Evolutionary conservation across 78 protist species (phyloP).

Genomic region (Pigoraptor vietnamica): DNA sequence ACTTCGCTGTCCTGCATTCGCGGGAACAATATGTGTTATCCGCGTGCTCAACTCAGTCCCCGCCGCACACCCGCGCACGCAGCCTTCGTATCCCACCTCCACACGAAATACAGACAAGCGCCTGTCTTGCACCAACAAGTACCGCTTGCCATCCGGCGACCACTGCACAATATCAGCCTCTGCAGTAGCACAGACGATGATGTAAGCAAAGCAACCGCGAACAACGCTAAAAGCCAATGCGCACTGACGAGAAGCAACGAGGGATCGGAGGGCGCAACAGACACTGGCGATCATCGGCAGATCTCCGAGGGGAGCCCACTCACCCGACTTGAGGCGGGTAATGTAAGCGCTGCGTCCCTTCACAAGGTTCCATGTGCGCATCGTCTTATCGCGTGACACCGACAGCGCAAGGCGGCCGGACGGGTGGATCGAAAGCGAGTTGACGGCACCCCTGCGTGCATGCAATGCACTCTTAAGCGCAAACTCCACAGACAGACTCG

Average conservation of each 20-base stretch:
- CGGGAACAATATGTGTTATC: background rate
- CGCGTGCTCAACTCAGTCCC: background rate
- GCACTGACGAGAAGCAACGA: too few species aligned
- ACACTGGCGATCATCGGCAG: too few species aligned
- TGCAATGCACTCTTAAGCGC: too few species aligned
- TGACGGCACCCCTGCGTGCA: background rate
- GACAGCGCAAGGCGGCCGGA: background rate
- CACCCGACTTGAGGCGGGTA: background rate
- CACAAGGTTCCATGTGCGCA: slow-evolving; percentile 33
- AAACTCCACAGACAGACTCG: too few species aligned
- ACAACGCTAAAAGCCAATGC: background rate
- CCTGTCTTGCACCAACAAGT: background rate
- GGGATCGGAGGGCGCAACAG: too few species aligned
- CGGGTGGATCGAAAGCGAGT: background rate
- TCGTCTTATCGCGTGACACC: background rate
- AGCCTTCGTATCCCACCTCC: background rate
- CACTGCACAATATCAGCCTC: background rate
- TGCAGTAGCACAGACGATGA: background rate
- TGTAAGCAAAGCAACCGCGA: background rate
- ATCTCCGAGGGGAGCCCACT: too few species aligned
- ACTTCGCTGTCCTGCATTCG: background rate
- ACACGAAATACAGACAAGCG: background rate
- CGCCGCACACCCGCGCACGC: background rate
- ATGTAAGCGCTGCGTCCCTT: slow-evolving; percentile 23
- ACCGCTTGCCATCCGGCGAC: slow-evolving; percentile 1